Evolutionary conservation across 805 yeast species (phyloP).

Genomic region (Tetrapisispora iriomotensis): DNA sequence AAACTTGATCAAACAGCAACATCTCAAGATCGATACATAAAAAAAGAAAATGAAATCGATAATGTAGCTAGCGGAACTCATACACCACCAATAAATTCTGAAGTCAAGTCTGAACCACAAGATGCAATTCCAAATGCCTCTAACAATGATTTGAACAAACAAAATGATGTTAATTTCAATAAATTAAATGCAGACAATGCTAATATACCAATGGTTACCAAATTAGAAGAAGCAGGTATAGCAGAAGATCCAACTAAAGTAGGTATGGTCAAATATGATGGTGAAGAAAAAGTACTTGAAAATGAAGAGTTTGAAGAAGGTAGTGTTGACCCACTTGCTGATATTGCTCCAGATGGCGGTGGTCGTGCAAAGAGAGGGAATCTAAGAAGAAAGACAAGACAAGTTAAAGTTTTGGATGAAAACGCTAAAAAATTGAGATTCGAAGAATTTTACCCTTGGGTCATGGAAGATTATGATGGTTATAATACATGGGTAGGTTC

Average conservation of each 20-base stretch:
- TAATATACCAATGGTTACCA: constrained; percentile 16
- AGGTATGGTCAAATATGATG: constrained; percentile 34
- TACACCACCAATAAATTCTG: too few species aligned
- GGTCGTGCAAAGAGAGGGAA: constrained; percentile 55
- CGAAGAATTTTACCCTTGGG: constrained; percentile 98
- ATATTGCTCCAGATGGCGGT: constrained; percentile 88
- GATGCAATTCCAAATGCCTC: not conserved
- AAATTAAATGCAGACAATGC: not conserved
- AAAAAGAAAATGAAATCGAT: too few species aligned
- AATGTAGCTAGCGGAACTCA: not conserved
- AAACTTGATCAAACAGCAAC: not conserved
- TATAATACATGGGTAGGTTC: constrained; percentile 90
- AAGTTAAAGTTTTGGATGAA: constrained; percentile 72
- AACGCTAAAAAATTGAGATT: constrained; percentile 74
- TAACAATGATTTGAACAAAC: not conserved
- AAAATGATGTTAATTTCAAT: not conserved
- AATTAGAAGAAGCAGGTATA: constrained; percentile 31
- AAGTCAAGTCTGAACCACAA: not conserved
- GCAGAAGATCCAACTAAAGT: constrained; percentile 31
- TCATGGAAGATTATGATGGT: constrained; percentile 92
- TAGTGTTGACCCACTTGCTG: constrained; percentile 36
- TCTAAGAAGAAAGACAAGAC: constrained; percentile 69
- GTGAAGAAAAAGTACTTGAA: constrained; percentile 31
- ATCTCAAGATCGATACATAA: not conserved
- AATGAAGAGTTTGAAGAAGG: constrained; percentile 31